Base-by-base conservation (phyloP, 2,329 filamentous ascomycete species). In the Dactylellina cionopaga region DNA sequence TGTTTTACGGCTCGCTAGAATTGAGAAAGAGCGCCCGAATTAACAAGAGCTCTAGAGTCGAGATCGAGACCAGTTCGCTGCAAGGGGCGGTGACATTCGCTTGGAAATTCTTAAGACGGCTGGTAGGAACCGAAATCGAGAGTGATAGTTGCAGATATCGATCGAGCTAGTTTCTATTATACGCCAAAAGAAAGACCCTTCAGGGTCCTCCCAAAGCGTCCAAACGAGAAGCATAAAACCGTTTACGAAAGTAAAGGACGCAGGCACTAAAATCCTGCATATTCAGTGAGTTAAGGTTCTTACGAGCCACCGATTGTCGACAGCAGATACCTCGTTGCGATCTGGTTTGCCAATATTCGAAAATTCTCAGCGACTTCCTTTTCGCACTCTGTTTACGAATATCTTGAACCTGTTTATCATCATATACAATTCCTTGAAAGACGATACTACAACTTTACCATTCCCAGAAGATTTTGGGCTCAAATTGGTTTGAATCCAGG, bases 401-500 rank as follows among this genome's bases (percentile, higher is more conserved):
- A 71, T 58, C 46, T 62, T 52, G 44, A 56, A 35, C 47, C 31
- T 27, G 35, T 59, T 37, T 64, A 72, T 59, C 66, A 46, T 37
- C 41, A 62, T 35, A 60, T 59, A 56, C 52, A 71, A 71, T 71
- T 64, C 66, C 66, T 58, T 19, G 25, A 35, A n/a, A 41, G 46
- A 54, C 58, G 66, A 71, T 58, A 63, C 52, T 43, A 47, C 43
- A 17, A 37, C 25, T 54, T 58, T 72, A 33, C 68, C 68, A 63
- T 64, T 72, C 49, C 59, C 44, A 60, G 68, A 47, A 65, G 39
- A 65, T 59, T 72, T 31, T 55, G 15, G n/a, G 33, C 68, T 72
- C 59, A 72, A 72, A 72, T 72, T 72, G 59, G 59, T n/a, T 59
- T 44, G 47, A 72, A 72, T 72, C 68, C 68, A 72, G 68, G 68